Conservation (phyloP, 129 eudicot genomes). For the Flaveria bidentis region DNA sequence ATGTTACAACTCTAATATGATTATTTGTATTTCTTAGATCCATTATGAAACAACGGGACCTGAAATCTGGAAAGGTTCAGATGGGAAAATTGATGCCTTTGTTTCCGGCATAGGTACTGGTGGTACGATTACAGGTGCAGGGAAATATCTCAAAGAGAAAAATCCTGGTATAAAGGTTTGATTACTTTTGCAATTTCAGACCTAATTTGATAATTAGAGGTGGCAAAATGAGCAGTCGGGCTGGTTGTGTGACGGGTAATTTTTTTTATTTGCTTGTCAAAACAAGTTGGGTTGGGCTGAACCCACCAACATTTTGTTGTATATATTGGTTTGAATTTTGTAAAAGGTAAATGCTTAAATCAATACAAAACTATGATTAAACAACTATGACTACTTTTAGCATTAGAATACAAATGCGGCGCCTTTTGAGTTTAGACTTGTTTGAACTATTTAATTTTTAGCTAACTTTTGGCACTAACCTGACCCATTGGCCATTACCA, state of each 20-base stretch:
- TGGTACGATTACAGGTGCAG: slow-evolving; percentile 87
- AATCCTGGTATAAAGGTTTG: slow-evolving; percentile 77
- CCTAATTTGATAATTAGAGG: slow-evolving; percentile 21
- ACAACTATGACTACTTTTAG: not conserved
- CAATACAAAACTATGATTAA: not conserved
- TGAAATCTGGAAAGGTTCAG: slow-evolving; percentile 79
- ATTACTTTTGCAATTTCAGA: slow-evolving; percentile 17
- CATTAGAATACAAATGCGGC: not conserved
- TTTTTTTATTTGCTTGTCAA: slow-evolving; percentile 8
- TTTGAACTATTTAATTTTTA: not conserved
- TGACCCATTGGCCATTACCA: not conserved
- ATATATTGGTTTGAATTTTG: not conserved
- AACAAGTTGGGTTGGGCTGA: not conserved
- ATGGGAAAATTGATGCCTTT: slow-evolving; percentile 76
- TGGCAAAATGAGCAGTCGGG: not conserved
- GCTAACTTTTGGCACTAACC: not conserved
- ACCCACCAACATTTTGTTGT: not conserved
- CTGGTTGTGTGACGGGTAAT: not conserved
- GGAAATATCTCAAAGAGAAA: slow-evolving; percentile 74
- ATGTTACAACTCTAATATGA: slow-evolving; percentile 18
- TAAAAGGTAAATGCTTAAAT: not conserved
- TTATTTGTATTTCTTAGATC: slow-evolving; percentile 43
- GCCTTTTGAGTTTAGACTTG: not conserved
- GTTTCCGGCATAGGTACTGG: slow-evolving; percentile 96
- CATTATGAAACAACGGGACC: slow-evolving; percentile 98